phyloP scores from a whole-genome alignment of 2,329 filamentous ascomycete species.

The Exophiala sp. region DNA sequence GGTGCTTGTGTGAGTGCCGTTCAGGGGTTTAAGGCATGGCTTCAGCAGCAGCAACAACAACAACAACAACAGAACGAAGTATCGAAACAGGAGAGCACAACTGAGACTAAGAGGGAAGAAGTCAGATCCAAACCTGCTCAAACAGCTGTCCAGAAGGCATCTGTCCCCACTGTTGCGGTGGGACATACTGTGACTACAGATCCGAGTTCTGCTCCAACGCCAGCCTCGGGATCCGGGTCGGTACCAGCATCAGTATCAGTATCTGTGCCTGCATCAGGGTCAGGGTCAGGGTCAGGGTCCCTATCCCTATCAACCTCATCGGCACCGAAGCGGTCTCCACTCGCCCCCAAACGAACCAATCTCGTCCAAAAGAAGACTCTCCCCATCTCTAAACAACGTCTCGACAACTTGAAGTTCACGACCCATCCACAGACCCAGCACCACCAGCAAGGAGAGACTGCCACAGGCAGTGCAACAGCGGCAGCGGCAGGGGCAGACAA shows the following conservation, averaged over 20 bases:
- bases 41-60: conserved; percentile 3
- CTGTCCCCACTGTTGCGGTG: not conserved
- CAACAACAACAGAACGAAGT: conserved; percentile 10
- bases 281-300: too few relatives aligned
- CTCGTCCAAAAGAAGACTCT: conserved; percentile 25
- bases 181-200: not conserved
- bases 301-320: too few relatives aligned
- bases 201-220: not conserved
- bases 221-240: not conserved
- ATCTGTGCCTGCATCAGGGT: too few relatives aligned
- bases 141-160: not conserved
- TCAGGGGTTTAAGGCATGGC: conserved; percentile 27
- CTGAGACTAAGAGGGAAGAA: not conserved
- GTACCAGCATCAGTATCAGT: not conserved
- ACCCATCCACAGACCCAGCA: not conserved
- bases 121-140: not conserved
- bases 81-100: conserved; percentile 11
- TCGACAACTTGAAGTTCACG: conserved; percentile 12
- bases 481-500: conserved; percentile 11
- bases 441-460: too few relatives aligned
- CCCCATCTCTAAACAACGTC: conserved; percentile 24
- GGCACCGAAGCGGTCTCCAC: conserved; percentile 21
- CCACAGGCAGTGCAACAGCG: not conserved
- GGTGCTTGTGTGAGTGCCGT: conserved; percentile 26
- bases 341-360: conserved; percentile 24